phyloP scores from a whole-genome alignment of 2,329 filamentous ascomycete genomes.

The Byssothecium circinans region DNA sequence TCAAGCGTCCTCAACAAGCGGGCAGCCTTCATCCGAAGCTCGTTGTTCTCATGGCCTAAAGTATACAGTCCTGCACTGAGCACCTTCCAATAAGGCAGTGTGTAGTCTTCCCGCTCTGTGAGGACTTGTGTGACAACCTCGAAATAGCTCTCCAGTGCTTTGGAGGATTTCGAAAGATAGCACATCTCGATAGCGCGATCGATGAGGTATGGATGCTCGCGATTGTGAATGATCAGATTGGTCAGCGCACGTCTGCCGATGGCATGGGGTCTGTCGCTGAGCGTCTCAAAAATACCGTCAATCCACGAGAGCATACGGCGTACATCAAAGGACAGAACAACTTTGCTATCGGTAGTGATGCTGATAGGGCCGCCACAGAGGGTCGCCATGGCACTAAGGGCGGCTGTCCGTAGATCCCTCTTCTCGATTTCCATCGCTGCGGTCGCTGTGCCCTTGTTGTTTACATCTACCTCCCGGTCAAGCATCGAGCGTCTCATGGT shows the following conservation, averaged over 20 bases:
- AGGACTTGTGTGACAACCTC: slow-evolving; percentile 87
- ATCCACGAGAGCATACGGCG: slow-evolving; percentile 94
- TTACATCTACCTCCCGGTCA: slow-evolving; percentile 71
- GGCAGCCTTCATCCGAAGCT: slow-evolving; percentile 85
- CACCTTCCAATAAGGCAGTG: slow-evolving; percentile 86
- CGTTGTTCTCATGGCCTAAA: slow-evolving; percentile 85
- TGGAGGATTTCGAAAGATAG: slow-evolving; percentile 77
- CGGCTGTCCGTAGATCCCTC: slow-evolving; percentile 84
- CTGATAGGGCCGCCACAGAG: slow-evolving; percentile 83
- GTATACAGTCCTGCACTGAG: slow-evolving; percentile 88
- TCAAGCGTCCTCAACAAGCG: slow-evolving; percentile 79
- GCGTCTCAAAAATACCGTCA: slow-evolving; percentile 88
- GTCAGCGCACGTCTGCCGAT: slow-evolving; percentile 86
- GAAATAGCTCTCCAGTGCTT: slow-evolving; percentile 93
- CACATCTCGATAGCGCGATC: slow-evolving; percentile 91
- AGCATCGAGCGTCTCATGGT: slow-evolving; percentile 84
- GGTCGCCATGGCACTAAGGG: slow-evolving; percentile 92
- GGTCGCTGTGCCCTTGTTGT: slow-evolving; percentile 75
- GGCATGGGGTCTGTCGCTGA: slow-evolving; percentile 86
- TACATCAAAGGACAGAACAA: slow-evolving; percentile 88
- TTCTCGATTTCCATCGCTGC: slow-evolving; percentile 98
- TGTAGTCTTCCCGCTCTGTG: slow-evolving; percentile 78
- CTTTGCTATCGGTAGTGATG: slow-evolving; percentile 83
- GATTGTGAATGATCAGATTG: slow-evolving; percentile 88
- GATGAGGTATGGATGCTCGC: slow-evolving; percentile 79